Conservation (phyloP, 2,329 filamentous ascomycete genomes). For the Penicillium sp. region DNA sequence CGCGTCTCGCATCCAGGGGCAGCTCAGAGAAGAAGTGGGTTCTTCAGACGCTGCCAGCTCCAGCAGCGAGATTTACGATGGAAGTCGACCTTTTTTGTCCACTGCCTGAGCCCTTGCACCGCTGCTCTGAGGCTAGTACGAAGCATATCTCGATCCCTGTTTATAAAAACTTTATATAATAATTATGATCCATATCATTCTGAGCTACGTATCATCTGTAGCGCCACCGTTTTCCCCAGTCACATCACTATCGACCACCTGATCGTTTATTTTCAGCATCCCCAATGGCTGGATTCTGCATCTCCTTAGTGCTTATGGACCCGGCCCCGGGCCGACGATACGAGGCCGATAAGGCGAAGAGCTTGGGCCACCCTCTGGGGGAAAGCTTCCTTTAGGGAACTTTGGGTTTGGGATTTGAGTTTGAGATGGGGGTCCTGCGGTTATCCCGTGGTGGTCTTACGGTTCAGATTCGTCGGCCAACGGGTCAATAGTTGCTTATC, state of each 20-base stretch:
- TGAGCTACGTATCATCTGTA: too few relatives aligned
- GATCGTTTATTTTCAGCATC: background rate
- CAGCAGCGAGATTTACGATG: background rate
- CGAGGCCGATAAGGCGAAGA: background rate
- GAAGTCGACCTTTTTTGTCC: background rate
- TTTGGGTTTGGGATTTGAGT: background rate
- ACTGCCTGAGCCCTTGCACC: background rate
- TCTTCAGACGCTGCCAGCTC: background rate
- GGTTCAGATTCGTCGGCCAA: background rate
- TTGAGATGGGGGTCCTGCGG: background rate
- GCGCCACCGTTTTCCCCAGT: background rate
- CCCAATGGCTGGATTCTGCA: background rate
- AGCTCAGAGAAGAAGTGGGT: conserved; percentile 20
- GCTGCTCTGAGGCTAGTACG: background rate
- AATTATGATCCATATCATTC: background rate
- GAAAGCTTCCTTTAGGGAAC: background rate
- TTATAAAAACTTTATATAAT: background rate
- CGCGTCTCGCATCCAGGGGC: conserved; percentile 62
- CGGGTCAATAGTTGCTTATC: background rate
- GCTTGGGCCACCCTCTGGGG: background rate
- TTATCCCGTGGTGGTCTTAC: background rate
- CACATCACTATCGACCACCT: background rate
- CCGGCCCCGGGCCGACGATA: background rate
- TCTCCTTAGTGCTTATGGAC: background rate
- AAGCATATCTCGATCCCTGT: background rate